A percentile compares a stretch with the other conserved stretches of the same genome.
Evolutionary conservation across 257 asterid genomes (phyloP).

Genomic region (Penstemon barbatus): DNA sequence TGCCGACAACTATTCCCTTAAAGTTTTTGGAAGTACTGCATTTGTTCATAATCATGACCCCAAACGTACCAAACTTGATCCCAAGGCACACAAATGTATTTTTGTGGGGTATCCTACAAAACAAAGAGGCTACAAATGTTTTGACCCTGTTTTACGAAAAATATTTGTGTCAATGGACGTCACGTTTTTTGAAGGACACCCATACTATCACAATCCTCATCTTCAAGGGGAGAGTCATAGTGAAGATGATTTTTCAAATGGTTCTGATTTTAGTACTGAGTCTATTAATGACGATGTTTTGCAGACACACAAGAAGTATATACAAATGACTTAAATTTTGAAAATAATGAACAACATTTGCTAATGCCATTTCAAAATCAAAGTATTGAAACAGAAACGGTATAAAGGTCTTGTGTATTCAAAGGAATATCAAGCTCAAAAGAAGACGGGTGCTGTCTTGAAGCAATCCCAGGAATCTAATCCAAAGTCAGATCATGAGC

Average conservation of each 20-base stretch:
- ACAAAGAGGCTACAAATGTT: not conserved
- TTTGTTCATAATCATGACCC: not conserved
- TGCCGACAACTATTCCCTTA: not conserved
- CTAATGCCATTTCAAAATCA: no score
- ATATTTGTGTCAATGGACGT: not conserved
- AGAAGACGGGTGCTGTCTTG: no score
- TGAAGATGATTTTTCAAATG: not conserved
- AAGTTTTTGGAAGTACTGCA: not conserved
- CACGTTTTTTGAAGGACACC: not conserved
- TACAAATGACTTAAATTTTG: no score
- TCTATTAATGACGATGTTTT: no score
- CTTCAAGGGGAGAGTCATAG: not conserved
- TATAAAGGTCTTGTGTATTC: no score
- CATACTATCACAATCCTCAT: not conserved
- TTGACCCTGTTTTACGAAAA: not conserved
- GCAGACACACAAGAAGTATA: no score
- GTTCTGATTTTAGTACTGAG: no score
- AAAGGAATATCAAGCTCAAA: no score
- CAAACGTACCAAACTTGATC: not conserved
- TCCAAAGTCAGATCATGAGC: no score
- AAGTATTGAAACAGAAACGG: no score
- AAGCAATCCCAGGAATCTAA: no score
- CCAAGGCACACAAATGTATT: not conserved
- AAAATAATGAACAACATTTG: no score
- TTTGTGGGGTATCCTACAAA: not conserved